Evolutionary conservation across 805 yeast species (phyloP), one percentile per base, ranked within the genome.

Genomic region (Wickerhamomyces xylosicus): DNA sequence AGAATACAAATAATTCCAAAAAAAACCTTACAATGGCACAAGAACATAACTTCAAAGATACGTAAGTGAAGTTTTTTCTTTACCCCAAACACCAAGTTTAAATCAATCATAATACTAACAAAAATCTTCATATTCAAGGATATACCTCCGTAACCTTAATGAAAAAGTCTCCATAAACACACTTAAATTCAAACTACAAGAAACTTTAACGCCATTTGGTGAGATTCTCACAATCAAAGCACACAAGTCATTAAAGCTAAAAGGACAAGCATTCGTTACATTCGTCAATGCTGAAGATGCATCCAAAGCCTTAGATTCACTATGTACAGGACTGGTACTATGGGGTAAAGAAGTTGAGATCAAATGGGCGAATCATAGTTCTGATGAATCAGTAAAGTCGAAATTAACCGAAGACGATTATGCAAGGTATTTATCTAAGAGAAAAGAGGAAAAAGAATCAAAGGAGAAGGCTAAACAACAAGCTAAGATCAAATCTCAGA

Each of bases 211-310:
- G 3, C 53, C 63, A 15, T 71, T 62, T 50, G 79, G 80, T 0
- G 62, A 63, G 2, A 59, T 80, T 1, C 40, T 67, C 14, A 71
- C 69, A 22, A 58, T 85, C 11, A 62, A 71, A 2, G 74, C 85
- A 1, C 77, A 74, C 41, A 71, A 70, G 42, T 79, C 75, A 47
- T 49, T 84, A n/a, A 69, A 66, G 44, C 67, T 80, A 71, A 69
- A 79, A 41, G 95, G 95, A 2, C 95, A 85, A 56, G 95, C 95
- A 1, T 85, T 84, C 55, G 67, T 85, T 5, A 73, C 84, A 0
- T 74, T 77, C 38, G 65, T 60, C 3, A 51, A 56, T 16, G 48
- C 50, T 1, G 62, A 62, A 3, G 57, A 61, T 5, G 77, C 87
- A 1, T 41, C 53, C 3, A 49, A 52, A 13, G 58, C 58, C 1